phyloP scores from a whole-genome alignment of 257 asterid species.

The Agastache rugosa region DNA sequence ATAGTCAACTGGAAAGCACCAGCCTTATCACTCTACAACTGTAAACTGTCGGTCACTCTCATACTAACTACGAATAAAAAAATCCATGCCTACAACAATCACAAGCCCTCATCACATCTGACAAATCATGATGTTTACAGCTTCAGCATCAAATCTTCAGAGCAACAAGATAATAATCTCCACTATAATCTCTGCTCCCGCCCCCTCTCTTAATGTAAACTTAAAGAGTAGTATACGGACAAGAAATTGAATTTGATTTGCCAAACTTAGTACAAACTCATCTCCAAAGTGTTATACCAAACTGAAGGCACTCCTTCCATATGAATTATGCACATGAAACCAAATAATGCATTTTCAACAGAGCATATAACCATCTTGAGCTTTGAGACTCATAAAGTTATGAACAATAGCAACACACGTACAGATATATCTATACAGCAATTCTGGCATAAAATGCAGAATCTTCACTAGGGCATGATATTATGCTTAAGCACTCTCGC shows the following conservation, averaged over 20 bases:
- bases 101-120: neutral
- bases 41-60: neutral
- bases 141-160: too few species aligned
- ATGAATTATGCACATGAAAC: slow-evolving; percentile 1
- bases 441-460: neutral
- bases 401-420: neutral
- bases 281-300: neutral
- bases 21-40: neutral
- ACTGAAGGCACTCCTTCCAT: neutral
- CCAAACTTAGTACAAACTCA: too few species aligned
- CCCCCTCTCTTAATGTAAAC: too few species aligned
- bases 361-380: slow-evolving; percentile 12
- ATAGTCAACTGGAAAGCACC: neutral
- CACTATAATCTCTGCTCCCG: too few species aligned
- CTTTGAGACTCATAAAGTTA: neutral
- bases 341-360: neutral
- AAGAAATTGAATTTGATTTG: too few species aligned
- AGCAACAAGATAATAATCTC: too few species aligned
- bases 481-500: neutral
- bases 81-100: neutral
- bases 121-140: neutral
- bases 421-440: slow-evolving; percentile 1
- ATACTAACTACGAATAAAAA: neutral
- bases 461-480: slow-evolving; percentile 14
- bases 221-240: too few species aligned